Evolutionary conservation across 1,284 basidiomycete species (phyloP).

Genomic region (Malassezia equina): DNA sequence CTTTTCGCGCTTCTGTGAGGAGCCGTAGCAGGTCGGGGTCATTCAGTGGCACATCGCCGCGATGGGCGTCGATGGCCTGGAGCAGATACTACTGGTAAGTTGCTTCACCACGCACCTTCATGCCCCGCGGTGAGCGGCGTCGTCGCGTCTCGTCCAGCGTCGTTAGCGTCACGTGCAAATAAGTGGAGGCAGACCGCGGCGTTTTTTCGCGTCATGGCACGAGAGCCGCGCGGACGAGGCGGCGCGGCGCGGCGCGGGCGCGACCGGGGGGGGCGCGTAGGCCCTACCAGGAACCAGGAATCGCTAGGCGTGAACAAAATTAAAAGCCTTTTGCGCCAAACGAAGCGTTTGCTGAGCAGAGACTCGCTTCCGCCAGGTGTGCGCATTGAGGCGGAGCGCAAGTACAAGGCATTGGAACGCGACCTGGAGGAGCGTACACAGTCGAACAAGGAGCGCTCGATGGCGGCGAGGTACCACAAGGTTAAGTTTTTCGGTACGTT

Average conservation of each 20-base stretch:
- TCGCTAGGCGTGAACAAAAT: slow-evolving; percentile 13
- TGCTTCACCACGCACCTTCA: slow-evolving; percentile 8
- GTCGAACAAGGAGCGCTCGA: slow-evolving; percentile 3
- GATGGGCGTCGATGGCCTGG: slow-evolving; percentile 42
- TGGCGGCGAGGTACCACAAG: slow-evolving; percentile 14
- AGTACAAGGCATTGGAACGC: slow-evolving; percentile 8
- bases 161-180: neutral
- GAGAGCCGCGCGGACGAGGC: neutral
- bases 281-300: neutral
- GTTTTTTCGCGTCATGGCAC: neutral
- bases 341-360: slow-evolving; percentile 7
- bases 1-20: slow-evolving; percentile 36
- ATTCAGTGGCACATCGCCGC: slow-evolving; percentile 29
- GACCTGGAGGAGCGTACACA: slow-evolving; percentile 7
- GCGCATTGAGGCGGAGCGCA: slow-evolving; percentile 18
- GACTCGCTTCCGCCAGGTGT: slow-evolving; percentile 9
- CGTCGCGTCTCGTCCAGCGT: neutral
- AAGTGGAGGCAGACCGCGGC: neutral
- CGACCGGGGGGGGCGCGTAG: neutral
- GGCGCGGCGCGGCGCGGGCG: neutral
- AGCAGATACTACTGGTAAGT: slow-evolving; percentile 37
- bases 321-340: slow-evolving; percentile 11
- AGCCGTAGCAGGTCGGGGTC: slow-evolving; percentile 38
- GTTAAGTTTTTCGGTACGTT: slow-evolving; percentile 18
- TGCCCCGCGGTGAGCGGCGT: neutral